Evolutionary conservation across 306 rosid species (phyloP), one percentile per base, ranked within the genome.

Genomic region (Quercus parvula): DNA sequence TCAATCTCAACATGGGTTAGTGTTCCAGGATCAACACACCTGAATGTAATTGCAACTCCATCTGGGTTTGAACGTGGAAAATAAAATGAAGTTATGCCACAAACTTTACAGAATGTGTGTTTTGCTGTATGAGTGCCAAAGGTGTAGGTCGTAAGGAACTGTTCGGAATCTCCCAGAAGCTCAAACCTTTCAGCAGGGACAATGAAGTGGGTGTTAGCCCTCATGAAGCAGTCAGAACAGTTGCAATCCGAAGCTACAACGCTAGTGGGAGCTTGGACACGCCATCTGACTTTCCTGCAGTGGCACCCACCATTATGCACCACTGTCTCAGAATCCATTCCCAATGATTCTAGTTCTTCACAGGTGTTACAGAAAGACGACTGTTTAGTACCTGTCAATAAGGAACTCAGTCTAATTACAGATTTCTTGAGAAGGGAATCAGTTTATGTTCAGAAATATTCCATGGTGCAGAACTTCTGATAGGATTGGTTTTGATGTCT

Each of bases 21-120:
- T 0, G 99, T 91, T 73, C 97, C 99, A 8, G 90, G 90, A 82
- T 94, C 97, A 28, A 92, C 94, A 76, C 99, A 94, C 85, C 68
- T 88, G 79, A 81, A 81, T 20, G 97, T 76, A 75, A 94, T 75
- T 10, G 94, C 83, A 75, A 94, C 92, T 49, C 99, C 97, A 81
- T 91, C 97, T 14, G 95, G 97, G 78, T 94, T 90, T 9, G 95
- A 92, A 49, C 97, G 99, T 2, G 97, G 97, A 81, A 77, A 56
- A 73, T 81, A 94, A 81, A 92, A 94, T 4, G 99, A 94, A 76
- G 97, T 91, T 75, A 94, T 92, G 52, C 97, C 97, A 79, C 99
- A 94, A 52, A 84, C 81, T 70, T 87, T 94, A 56, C 97, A 94
- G 58, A 94, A 94, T 11, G 87, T 90, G 84, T 94, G 99, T 78